Percentiles rank a stretch among this genome's conserved stretches.
Evolutionary conservation across 2,329 filamentous ascomycete species (phyloP).

Genomic region (Pestalotiopsis sp.): DNA sequence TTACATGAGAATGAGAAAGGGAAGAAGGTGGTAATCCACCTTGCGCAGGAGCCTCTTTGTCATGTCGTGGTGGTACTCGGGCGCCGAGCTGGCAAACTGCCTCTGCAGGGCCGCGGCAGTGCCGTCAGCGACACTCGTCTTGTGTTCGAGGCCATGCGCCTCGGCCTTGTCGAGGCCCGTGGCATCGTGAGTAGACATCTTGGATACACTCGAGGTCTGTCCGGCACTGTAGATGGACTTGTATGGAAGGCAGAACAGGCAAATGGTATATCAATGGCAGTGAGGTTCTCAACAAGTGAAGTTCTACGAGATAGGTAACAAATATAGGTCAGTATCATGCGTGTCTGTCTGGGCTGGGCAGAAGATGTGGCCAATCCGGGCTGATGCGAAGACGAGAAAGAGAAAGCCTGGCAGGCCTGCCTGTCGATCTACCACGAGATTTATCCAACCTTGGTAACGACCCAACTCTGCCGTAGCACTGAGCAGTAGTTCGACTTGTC

Average conservation of each 20-base stretch:
- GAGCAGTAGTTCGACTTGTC: not conserved
- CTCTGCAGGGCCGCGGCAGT: constrained; percentile 16
- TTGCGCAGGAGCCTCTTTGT: constrained; percentile 46
- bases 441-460: no score
- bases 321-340: no score
- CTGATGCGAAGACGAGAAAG: no score
- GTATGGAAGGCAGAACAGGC: not conserved
- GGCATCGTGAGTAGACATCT: not conserved
- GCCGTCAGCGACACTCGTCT: constrained; percentile 1
- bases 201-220: not conserved
- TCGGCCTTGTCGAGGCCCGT: constrained; percentile 3
- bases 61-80: constrained; percentile 31
- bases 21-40: constrained; percentile 54
- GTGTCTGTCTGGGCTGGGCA: no score
- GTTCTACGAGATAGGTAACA: no score
- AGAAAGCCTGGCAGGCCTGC: no score
- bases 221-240: not conserved
- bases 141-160: constrained; percentile 9
- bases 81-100: constrained; percentile 28
- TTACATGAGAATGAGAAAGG: constrained; percentile 52
- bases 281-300: no score
- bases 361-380: no score
- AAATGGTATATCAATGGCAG: not conserved
- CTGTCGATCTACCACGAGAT: no score
- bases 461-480: no score